Evolutionary conservation across 225 moss, liverwort and hornwort species (phyloP).

Genomic region (Lunularia cruciata): DNA sequence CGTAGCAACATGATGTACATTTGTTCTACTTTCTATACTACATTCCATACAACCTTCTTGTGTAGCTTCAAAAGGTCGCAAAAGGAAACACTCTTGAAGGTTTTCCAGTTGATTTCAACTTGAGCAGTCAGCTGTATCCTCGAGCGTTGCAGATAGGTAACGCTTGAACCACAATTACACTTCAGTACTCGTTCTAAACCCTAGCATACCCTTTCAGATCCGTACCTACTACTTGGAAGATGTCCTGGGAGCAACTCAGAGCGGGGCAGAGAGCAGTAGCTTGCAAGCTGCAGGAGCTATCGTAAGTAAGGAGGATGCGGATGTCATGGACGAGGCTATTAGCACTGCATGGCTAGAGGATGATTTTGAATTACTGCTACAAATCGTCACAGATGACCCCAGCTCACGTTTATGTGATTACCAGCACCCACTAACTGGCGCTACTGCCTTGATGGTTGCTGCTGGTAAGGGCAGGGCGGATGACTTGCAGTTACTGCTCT

Average conservation of each 20-base stretch:
- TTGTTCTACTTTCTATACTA: no score
- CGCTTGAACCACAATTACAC: no score
- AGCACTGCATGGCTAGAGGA: conserved; percentile 86
- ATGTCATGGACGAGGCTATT: conserved; percentile 89
- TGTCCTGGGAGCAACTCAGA: conserved; percentile 65
- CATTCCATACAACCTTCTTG: no score
- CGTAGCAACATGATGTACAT: no score
- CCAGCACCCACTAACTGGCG: conserved; percentile 83
- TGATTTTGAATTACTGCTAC: conserved; percentile 78
- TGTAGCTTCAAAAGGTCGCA: no score
- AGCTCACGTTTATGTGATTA: conserved; percentile 75
- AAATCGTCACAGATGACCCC: conserved; percentile 71
- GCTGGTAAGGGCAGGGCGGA: conserved; percentile 85
- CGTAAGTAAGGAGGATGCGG: conserved; percentile 74
- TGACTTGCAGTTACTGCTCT: conserved; percentile 68
- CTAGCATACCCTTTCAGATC: conserved; percentile 43
- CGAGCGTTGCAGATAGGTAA: no score
- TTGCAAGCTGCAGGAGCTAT: conserved; percentile 19
- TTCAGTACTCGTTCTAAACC: background rate
- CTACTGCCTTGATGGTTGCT: conserved; percentile 87
- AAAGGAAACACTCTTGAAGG: no score
- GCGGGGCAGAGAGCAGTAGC: conserved; percentile 17
- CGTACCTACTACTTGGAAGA: conserved; percentile 86
- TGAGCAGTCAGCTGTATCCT: no score
- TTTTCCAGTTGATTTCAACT: no score